Evolutionary conservation across 2,329 filamentous ascomycete species (phyloP).

Genomic region (Fusarium caatingaense): DNA sequence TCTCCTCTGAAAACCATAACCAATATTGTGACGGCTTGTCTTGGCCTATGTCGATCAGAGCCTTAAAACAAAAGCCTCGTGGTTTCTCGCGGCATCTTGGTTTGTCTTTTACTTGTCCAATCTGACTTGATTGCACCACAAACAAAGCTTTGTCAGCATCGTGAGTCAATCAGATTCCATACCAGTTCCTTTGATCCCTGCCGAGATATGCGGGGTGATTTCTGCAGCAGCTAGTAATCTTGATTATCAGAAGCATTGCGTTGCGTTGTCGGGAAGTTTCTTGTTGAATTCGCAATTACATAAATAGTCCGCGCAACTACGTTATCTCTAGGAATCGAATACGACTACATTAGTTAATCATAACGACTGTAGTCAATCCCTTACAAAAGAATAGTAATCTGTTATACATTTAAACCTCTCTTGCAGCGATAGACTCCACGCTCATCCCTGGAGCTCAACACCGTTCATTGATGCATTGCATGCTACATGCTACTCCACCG

Average conservation of each 20-base stretch:
- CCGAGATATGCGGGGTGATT: slow-evolving; percentile 24
- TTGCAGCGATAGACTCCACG: slow-evolving; percentile 22
- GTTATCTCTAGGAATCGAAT: slow-evolving; percentile 1
- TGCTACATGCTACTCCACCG: slow-evolving; percentile 31
- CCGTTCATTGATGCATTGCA: slow-evolving; percentile 21
- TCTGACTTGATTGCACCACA: slow-evolving; percentile 22
- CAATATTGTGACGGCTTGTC: background rate
- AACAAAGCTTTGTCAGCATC: slow-evolving; percentile 32
- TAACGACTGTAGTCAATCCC: slow-evolving; percentile 14
- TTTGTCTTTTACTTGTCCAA: background rate
- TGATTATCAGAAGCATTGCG: slow-evolving; percentile 18
- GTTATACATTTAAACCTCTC: slow-evolving; percentile 5
- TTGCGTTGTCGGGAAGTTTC: background rate
- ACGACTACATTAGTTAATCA: background rate
- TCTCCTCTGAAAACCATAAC: background rate
- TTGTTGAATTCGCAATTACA: slow-evolving; percentile 26
- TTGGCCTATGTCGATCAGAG: background rate
- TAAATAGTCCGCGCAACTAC: slow-evolving; percentile 21
- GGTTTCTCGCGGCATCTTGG: background rate
- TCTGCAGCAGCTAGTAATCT: slow-evolving; percentile 21
- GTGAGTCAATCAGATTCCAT: slow-evolving; percentile 28
- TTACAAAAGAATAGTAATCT: slow-evolving; percentile 6
- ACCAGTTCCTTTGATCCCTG: slow-evolving; percentile 16
- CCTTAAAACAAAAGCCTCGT: background rate
- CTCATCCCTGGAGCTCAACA: slow-evolving; percentile 28